Evolutionary conservation across 75 land plant species (phyloP).

Genomic region (Sequoia sempervirens): DNA sequence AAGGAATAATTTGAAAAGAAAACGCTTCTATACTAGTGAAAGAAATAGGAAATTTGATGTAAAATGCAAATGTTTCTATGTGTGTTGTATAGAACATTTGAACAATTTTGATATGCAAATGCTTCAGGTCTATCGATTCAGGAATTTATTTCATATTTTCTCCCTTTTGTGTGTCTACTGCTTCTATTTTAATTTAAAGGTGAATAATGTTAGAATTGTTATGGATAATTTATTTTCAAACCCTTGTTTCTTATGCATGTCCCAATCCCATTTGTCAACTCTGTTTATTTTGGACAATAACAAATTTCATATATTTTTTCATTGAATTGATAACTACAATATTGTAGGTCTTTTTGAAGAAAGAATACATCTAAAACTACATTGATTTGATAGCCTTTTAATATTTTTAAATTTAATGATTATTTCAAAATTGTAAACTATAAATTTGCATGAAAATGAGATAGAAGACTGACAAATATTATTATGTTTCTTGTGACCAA

Average conservation of each 20-base stretch:
- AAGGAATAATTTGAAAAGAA: not conserved
- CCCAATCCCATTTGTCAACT: not conserved
- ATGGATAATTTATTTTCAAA: not conserved
- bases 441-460: not conserved
- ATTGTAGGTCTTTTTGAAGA: not conserved
- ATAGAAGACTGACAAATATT: not conserved
- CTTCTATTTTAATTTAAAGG: not conserved
- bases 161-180: not conserved
- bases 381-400: not conserved
- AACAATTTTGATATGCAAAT: no score
- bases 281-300: not conserved
- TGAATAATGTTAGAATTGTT: not conserved
- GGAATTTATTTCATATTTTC: not conserved
- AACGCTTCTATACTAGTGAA: not conserved
- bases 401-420: not conserved
- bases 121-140: not conserved
- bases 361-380: not conserved
- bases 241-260: not conserved
- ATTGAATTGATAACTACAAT: not conserved
- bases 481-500: constrained; percentile 10
- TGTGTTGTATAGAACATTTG: no score
- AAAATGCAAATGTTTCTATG: no score
- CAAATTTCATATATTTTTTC: not conserved
- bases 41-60: not conserved
- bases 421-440: constrained; percentile 3